These are phyloP conservation scores for Cucumis hystrix DNA, from an alignment of 306 rosid genomes.

Conservation along the genomic window DNA sequence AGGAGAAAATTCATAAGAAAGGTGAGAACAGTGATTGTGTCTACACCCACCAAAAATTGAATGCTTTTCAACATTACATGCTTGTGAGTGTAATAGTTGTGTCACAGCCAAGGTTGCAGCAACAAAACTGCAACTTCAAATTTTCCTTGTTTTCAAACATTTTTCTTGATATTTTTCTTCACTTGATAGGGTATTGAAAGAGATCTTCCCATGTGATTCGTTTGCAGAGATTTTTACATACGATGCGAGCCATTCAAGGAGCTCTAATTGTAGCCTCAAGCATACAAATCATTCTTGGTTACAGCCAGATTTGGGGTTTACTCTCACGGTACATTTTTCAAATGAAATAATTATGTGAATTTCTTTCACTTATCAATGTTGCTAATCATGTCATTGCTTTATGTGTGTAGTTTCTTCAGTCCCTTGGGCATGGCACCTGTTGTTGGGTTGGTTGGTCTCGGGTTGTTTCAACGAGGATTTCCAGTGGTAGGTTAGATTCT, in stretches of 20 bases:
- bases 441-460: constrained; percentile 87
- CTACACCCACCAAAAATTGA: background rate
- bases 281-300: constrained; percentile 88
- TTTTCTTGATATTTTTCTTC: constrained; percentile 39
- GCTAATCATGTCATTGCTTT: constrained; percentile 1
- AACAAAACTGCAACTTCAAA: constrained; percentile 11
- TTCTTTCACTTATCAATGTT: background rate
- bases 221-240: constrained; percentile 95
- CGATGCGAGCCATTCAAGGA: constrained; percentile 97
- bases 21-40: background rate
- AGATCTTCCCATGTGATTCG: constrained; percentile 71
- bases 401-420: constrained; percentile 72
- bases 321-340: constrained; percentile 50
- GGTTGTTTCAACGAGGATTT: constrained; percentile 79
- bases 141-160: constrained; percentile 13
- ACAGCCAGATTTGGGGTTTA: constrained; percentile 97
- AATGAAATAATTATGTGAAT: background rate
- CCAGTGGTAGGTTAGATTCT: constrained; percentile 61
- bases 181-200: constrained; percentile 84
- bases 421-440: constrained; percentile 99
- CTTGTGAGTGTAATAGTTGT: background rate
- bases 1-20: background rate
- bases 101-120: constrained; percentile 8
- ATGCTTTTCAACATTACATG: background rate
- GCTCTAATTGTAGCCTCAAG: constrained; percentile 88